Evolutionary conservation across 345 rosid species (phyloP), one percentile per base, ranked within the genome.

Genomic region (Excoecaria agallocha): DNA sequence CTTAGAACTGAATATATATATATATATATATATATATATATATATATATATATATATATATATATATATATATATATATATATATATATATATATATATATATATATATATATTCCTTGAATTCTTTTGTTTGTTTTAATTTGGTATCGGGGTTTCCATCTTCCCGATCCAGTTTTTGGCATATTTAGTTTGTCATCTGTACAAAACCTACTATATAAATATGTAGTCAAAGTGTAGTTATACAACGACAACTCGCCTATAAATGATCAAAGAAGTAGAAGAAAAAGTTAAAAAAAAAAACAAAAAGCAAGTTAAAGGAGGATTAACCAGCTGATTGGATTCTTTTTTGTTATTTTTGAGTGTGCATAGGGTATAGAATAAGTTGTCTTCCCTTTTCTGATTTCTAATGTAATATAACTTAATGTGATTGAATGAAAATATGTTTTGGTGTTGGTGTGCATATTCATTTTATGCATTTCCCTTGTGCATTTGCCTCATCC

Each of bases 291-390:
- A 69, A 60, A n/a, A n/a, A n/a, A 69, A n/a, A n/a, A n/a, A n/a
- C n/a, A 73, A 41, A 68, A 57, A 41, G 59, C 20, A 60, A n/a
- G 38, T 64, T 43, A 65, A 75, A 80, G 85, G 81, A 85, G 85
- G 88, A 79, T 80, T 85, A 86, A 87, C 87, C n/a, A n/a, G n/a
- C n/a, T n/a, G n/a, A n/a, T n/a, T n/a, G n/a, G n/a, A n/a, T n/a
- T n/a, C n/a, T n/a, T 68, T 70, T 69, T 71, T 78, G 56, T 76
- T 74, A 76, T 72, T 80, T 79, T 82, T 52, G 25, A 77, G 82
- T 81, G 86, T 87, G 87, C 82, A 84, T 59, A 85, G 74, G 82
- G 88, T 80, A 87, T 82, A 86, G 88, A 87, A 87, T 83, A 83
- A 86, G 80, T 66, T 61, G 59, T 62, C n/a, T 69, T 74, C 66